A percentile compares a stretch with the other conserved stretches of the same genome.
These are phyloP conservation scores for Globisporangium takayamanum DNA, from an alignment of 352 stramenopile species.

Conservation along the genomic window DNA sequence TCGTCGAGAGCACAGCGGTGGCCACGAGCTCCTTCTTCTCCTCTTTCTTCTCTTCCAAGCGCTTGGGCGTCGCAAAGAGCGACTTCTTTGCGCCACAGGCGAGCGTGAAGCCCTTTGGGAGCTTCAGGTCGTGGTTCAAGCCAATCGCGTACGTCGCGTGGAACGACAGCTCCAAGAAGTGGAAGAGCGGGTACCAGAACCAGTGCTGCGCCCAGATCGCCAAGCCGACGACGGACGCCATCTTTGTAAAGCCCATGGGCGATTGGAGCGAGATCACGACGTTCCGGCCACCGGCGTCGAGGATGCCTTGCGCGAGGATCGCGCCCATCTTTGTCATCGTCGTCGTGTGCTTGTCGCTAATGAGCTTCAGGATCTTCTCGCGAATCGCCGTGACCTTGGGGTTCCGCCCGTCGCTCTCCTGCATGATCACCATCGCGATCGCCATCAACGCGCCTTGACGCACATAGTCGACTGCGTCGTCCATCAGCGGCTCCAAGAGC, in stretches of 20 bases:
- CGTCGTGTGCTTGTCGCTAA: constrained; percentile 97
- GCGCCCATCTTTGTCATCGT: constrained; percentile 99
- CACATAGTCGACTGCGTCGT: constrained; percentile 98
- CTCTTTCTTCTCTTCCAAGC: constrained; percentile 98
- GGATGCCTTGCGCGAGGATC: constrained; percentile 95
- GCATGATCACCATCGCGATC: constrained; percentile 98
- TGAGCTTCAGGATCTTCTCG: constrained; percentile 84
- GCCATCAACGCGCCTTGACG: constrained; percentile 96
- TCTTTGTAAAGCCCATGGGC: constrained; percentile 97
- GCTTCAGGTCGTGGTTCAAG: constrained; percentile 97
- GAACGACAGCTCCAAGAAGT: constrained; percentile 96
- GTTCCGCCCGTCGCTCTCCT: constrained; percentile 90
- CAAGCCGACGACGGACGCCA: constrained; percentile 94
- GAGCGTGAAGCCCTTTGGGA: constrained; percentile 93
- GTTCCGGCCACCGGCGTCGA: constrained; percentile 98
- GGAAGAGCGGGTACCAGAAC: constrained; percentile 99
- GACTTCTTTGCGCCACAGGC: constrained; percentile 93
- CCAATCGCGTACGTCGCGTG: constrained; percentile 95
- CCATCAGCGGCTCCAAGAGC: constrained; percentile 96
- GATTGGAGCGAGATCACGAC: constrained; percentile 95
- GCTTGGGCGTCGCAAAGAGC: constrained; percentile 97
- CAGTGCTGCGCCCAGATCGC: constrained; percentile 98
- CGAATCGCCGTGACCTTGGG: constrained; percentile 83
- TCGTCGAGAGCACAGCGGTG: constrained; percentile 96
- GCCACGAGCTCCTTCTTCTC: constrained; percentile 98